Conservation (phyloP, 805 yeast species). For the Clavispora fructus region DNA sequence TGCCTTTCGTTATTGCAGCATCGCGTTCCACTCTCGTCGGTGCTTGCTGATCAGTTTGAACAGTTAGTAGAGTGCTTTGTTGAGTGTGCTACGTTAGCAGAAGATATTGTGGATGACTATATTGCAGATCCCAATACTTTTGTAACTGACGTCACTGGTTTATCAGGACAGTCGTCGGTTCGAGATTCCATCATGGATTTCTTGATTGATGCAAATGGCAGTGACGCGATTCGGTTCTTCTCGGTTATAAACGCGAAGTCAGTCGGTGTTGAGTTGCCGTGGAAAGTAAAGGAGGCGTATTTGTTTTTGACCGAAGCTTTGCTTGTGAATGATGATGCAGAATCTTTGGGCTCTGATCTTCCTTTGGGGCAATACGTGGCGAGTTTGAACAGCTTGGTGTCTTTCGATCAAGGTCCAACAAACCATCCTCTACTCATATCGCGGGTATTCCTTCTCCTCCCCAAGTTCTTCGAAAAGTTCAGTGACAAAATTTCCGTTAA, state of each 20-base stretch:
- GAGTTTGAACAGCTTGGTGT: slow-evolving; percentile 1
- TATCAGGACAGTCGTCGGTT: slow-evolving; percentile 44
- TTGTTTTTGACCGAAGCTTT: slow-evolving; percentile 37
- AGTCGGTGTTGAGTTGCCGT: slow-evolving; percentile 6
- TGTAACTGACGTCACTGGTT: slow-evolving; percentile 70
- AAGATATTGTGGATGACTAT: slow-evolving; percentile 44
- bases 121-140: slow-evolving; percentile 59
- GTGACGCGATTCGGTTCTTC: slow-evolving; percentile 27
- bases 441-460: slow-evolving; percentile 48
- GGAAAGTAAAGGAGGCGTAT: slow-evolving; percentile 37
- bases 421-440: slow-evolving; percentile 37
- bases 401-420: not conserved
- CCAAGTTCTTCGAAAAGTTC: slow-evolving; percentile 54
- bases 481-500: slow-evolving; percentile 27
- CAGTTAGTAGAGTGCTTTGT: slow-evolving; percentile 26
- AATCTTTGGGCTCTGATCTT: slow-evolving; percentile 10
- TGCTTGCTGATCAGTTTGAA: slow-evolving; percentile 8
- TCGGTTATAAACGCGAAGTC: not conserved
- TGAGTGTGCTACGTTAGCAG: slow-evolving; percentile 37
- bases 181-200: slow-evolving; percentile 61
- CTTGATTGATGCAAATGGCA: slow-evolving; percentile 42
- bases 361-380: slow-evolving; percentile 10
- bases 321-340: slow-evolving; percentile 37
- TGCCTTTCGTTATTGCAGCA: slow-evolving; percentile 28
- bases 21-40: slow-evolving; percentile 12